Base-by-base conservation (phyloP, 345 rosid species). In the Populus tremula region DNA sequence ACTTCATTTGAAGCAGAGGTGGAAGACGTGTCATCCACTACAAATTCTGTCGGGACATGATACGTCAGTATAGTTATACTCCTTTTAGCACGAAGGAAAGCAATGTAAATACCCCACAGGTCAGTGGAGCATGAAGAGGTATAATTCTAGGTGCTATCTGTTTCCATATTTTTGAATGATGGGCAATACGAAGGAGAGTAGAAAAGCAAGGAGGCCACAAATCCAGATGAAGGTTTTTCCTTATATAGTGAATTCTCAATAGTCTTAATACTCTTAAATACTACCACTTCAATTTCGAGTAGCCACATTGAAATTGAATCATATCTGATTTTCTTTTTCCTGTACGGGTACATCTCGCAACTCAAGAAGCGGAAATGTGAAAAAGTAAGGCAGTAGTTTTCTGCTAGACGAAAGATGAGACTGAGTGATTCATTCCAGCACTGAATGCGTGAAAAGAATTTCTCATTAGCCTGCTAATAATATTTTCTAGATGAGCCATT, bases 81-180 rank as follows among this genome's bases (percentile, higher is more conserved):
- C 33, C 50, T 54, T 72, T 63, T 23, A 70, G 41, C 43, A 49
- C 20, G 54, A 49, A 49, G 54, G 54, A 49, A 49, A 49, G 20
- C 54, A 49, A 67, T 67, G 70, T 67, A 67, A 67, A 67, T 67
- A 67, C 85, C 83, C 85, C 83, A 84, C 79, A 78, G 81, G 39
- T 63, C 54, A 2, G 17, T 20, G 71, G 83, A 81, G 73, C 80
- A 43, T 41, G 82, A 77, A 59, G 79, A 79, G 38, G 9, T 7
- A 20, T 18, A 2, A 72, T 20, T 17, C 13, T 1, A 77, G 49
- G 65, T 23, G 49, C 12, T 69, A 77, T 43, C 70, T 59, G 62
- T 61, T 53, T 65, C 64, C 13, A 61, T 13, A 65, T 54, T 62
- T 72, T 53, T 54, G 82, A 71, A 72, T 16, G 72, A 25, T 62